phyloP scores from a whole-genome alignment of 805 yeast genomes.

The Kodamaea nitidulidarum region DNA sequence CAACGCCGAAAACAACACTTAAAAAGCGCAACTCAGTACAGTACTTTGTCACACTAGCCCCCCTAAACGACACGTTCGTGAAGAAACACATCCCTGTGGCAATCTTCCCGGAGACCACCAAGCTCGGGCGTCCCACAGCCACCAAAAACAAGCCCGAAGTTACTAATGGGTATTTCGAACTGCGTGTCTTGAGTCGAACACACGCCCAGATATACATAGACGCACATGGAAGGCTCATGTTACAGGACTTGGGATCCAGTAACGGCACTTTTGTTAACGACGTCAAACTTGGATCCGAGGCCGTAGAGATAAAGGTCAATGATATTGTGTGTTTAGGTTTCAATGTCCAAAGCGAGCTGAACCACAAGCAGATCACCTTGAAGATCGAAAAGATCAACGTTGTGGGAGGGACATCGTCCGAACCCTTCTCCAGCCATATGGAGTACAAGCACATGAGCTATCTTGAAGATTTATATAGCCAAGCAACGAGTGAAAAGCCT shows the following conservation, averaged over 20 bases:
- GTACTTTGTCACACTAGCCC: slow-evolving; percentile 65
- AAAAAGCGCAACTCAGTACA: slow-evolving; percentile 26
- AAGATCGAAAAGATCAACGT: slow-evolving; percentile 69
- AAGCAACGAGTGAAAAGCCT: slow-evolving; percentile 5
- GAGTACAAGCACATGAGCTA: slow-evolving; percentile 35
- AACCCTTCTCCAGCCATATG: slow-evolving; percentile 7
- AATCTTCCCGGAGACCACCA: slow-evolving; percentile 72
- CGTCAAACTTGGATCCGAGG: slow-evolving; percentile 57
- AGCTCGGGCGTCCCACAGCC: slow-evolving; percentile 86
- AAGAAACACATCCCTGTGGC: slow-evolving; percentile 79
- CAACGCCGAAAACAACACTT: slow-evolving; percentile 12
- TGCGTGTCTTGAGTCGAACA: slow-evolving; percentile 85
- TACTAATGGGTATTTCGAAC: slow-evolving; percentile 90
- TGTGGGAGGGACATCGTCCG: slow-evolving; percentile 31
- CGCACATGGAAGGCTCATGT: slow-evolving; percentile 60
- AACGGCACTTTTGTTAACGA: slow-evolving; percentile 94
- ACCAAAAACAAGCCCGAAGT: slow-evolving; percentile 54
- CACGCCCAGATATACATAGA: slow-evolving; percentile 90
- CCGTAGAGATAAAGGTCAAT: slow-evolving; percentile 64
- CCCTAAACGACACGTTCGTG: slow-evolving; percentile 80
- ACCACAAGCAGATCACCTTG: slow-evolving; percentile 86
- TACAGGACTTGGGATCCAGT: slow-evolving; percentile 84
- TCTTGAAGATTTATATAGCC: slow-evolving; percentile 28
- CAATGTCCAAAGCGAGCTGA: slow-evolving; percentile 64
- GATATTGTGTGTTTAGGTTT: slow-evolving; percentile 94